These are phyloP conservation scores for Samsoniella hepiali DNA, from an alignment of 2,329 filamentous ascomycete species.

Conservation along the genomic window DNA sequence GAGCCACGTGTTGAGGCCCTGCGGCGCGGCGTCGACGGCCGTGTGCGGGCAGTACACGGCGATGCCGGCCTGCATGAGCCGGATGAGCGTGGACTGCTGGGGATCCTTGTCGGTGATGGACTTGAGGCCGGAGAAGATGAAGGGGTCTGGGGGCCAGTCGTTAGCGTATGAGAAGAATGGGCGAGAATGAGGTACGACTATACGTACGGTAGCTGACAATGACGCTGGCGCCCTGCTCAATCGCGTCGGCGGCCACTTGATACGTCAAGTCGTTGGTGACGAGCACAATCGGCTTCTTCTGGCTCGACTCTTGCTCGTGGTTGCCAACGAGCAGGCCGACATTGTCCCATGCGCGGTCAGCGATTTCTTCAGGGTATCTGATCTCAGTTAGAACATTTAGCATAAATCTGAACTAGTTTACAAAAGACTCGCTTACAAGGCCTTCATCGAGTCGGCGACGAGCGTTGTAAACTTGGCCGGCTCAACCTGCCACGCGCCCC, in stretches of 20 bases:
- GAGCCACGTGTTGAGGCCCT: constrained; percentile 91
- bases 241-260: constrained; percentile 85
- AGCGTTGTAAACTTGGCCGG: constrained; percentile 44
- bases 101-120: constrained; percentile 78
- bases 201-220: constrained; percentile 80
- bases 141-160: constrained; percentile 76
- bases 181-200: not conserved
- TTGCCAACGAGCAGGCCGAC: constrained; percentile 72
- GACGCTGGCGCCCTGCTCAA: constrained; percentile 69
- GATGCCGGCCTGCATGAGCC: constrained; percentile 79
- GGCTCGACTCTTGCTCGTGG: constrained; percentile 32
- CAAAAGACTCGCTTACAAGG: constrained; percentile 58
- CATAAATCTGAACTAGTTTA: not conserved
- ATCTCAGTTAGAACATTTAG: not conserved
- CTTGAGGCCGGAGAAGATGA: constrained; percentile 93
- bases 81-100: constrained; percentile 81
- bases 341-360: constrained; percentile 92
- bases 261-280: constrained; percentile 86
- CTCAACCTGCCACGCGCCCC: constrained; percentile 41
- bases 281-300: constrained; percentile 41
- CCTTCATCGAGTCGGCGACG: constrained; percentile 78
- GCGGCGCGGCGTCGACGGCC: constrained; percentile 80
- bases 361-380: constrained; percentile 85
- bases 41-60: constrained; percentile 97
- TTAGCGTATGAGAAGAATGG: not conserved